Conservation (phyloP, 495 filamentous ascomycete genomes). For the Penicillium paradoxum region DNA sequence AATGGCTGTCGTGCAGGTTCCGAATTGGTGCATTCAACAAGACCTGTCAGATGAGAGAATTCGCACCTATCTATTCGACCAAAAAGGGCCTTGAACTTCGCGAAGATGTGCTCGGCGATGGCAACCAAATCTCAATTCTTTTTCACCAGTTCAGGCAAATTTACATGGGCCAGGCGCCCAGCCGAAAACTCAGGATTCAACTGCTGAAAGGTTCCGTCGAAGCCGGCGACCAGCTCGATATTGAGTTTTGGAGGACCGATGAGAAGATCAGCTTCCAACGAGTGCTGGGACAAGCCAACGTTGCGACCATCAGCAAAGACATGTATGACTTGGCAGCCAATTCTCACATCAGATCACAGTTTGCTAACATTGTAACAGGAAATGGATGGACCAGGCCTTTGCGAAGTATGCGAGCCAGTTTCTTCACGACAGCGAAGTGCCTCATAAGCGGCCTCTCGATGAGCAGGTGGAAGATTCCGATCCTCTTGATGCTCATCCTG, state of each 20-base stretch:
- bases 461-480: not conserved
- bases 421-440: slow-evolving; percentile 1
- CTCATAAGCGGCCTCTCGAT: slow-evolving; percentile 10
- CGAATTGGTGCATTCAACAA: slow-evolving; percentile 21
- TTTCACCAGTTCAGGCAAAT: slow-evolving; percentile 20
- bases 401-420: slow-evolving; percentile 13
- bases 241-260: slow-evolving; percentile 28
- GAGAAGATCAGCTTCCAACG: slow-evolving; percentile 19
- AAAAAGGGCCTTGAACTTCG: slow-evolving; percentile 10
- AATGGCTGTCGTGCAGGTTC: slow-evolving; percentile 10
- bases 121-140: slow-evolving; percentile 8
- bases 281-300: slow-evolving; percentile 6
- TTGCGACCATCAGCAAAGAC: slow-evolving; percentile 15
- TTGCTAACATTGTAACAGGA: slow-evolving; percentile 20
- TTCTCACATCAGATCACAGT: not conserved
- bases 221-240: slow-evolving; percentile 26
- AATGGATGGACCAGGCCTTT: slow-evolving; percentile 38
- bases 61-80: slow-evolving; percentile 12
- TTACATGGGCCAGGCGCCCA: slow-evolving; percentile 16
- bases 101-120: not conserved
- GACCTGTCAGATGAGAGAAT: not conserved
- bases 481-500: not conserved
- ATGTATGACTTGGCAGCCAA: slow-evolving; percentile 13
- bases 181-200: slow-evolving; percentile 33
- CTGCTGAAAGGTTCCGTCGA: slow-evolving; percentile 20